phyloP scores from a whole-genome alignment of 2,329 filamentous ascomycete species.

The Dendryphion nanum region DNA sequence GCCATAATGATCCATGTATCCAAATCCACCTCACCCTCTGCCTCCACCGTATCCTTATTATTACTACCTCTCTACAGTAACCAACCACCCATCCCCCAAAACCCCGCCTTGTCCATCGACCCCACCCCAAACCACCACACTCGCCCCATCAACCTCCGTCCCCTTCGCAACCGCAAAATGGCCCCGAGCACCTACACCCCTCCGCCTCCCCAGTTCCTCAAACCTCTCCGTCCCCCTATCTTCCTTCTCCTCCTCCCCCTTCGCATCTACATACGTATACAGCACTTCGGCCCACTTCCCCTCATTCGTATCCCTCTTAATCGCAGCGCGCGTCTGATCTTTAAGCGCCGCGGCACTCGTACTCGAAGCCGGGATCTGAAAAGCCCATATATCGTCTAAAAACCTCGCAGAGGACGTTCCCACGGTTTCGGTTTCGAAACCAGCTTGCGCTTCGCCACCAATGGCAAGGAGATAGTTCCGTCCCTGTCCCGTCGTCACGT shows the following conservation, averaged over 20 bases:
- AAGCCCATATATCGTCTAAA: conserved; percentile 51
- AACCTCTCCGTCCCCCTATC: conserved; percentile 37
- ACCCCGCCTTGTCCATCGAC: conserved; percentile 43
- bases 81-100: conserved; percentile 42
- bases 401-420: no score
- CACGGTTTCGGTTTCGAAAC: background rate
- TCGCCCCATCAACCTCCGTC: conserved; percentile 48
- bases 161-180: conserved; percentile 40
- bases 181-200: conserved; percentile 42
- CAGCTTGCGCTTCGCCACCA: conserved; percentile 42
- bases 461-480: conserved; percentile 54
- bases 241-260: conserved; percentile 44
- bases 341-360: conserved; percentile 51
- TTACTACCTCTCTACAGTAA: conserved; percentile 41
- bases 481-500: conserved; percentile 52
- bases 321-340: conserved; percentile 47
- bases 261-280: conserved; percentile 46
- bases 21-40: no score
- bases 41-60: no score
- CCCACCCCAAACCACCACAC: conserved; percentile 56
- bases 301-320: conserved; percentile 49
- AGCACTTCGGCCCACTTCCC: conserved; percentile 53
- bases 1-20: no score
- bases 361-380: conserved; percentile 51
- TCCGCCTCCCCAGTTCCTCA: no score